Conservation (phyloP, 495 filamentous ascomycete genomes). For the Annulohypoxylon bovei region DNA sequence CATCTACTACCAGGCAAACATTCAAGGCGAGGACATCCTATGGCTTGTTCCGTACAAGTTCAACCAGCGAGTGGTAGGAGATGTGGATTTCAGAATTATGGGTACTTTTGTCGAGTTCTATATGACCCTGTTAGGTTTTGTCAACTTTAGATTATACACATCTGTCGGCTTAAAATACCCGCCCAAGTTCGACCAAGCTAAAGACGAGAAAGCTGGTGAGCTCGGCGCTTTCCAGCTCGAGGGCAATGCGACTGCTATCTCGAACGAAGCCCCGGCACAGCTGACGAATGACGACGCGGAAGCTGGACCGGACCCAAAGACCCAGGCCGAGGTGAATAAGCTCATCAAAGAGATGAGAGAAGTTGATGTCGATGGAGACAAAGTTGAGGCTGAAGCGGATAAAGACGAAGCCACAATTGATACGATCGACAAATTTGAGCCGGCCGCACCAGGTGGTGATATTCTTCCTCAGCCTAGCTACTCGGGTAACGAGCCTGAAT, state of each 20-base stretch:
- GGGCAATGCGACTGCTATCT: slow-evolving; percentile 64
- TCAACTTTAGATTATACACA: slow-evolving; percentile 94
- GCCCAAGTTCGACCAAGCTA: slow-evolving; percentile 87
- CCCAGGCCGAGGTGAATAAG: slow-evolving; percentile 66
- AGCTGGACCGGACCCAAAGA: slow-evolving; percentile 59
- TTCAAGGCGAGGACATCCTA: slow-evolving; percentile 96
- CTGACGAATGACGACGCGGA: slow-evolving; percentile 61
- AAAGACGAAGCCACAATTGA: slow-evolving; percentile 64
- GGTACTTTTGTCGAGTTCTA: slow-evolving; percentile 99
- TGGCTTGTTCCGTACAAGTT: slow-evolving; percentile 98
- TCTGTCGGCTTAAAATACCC: slow-evolving; percentile 91
- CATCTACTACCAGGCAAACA: slow-evolving; percentile 98
- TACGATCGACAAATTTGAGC: slow-evolving; percentile 88
- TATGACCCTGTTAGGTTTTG: slow-evolving; percentile 92
- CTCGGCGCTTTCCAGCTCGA: slow-evolving; percentile 91
- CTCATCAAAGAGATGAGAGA: slow-evolving; percentile 62
- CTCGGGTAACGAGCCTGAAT: slow-evolving; percentile 63
- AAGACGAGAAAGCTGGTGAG: slow-evolving; percentile 89
- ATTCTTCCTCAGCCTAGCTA: slow-evolving; percentile 81
- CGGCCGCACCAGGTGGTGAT: slow-evolving; percentile 81
- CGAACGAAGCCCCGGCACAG: slow-evolving; percentile 57
- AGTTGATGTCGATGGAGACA: slow-evolving; percentile 54
- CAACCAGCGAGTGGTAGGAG: slow-evolving; percentile 88
- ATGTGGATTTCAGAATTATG: slow-evolving; percentile 99
- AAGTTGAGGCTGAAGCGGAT: slow-evolving; percentile 60